These are phyloP conservation scores for Termitomyces titanicus DNA, from an alignment of 768 basidiomycete genomes.

Conservation along the genomic window DNA sequence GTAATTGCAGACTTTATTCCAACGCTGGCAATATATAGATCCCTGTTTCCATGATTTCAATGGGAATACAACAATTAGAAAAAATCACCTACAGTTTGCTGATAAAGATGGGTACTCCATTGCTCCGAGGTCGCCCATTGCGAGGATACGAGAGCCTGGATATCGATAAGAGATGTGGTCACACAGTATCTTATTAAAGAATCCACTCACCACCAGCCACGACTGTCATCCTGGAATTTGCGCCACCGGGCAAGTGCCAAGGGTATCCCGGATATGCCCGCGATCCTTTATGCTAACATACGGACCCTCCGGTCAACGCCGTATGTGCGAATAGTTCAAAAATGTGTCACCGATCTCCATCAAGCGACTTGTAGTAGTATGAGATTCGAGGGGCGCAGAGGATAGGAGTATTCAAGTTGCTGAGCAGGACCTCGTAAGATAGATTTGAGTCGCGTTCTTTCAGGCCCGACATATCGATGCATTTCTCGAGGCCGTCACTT, in stretches of 20 bases:
- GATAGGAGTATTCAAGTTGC: constrained; percentile 64
- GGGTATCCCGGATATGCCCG: constrained; percentile 56
- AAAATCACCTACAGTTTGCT: constrained; percentile 60
- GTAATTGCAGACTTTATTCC: constrained; percentile 57
- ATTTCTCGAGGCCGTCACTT: constrained; percentile 54
- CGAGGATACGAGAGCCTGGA: constrained; percentile 66
- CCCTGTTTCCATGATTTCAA: constrained; percentile 26
- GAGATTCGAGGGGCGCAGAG: constrained; percentile 80
- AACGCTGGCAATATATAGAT: constrained; percentile 68
- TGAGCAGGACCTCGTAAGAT: constrained; percentile 62
- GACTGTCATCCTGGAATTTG: constrained; percentile 59
- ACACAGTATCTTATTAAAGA: constrained; percentile 16
- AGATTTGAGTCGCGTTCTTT: constrained; percentile 58
- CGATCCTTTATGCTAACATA: constrained; percentile 65
- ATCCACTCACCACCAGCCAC: constrained; percentile 65
- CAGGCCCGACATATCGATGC: constrained; percentile 65
- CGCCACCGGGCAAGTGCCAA: constrained; percentile 44
- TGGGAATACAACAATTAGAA: not conserved
- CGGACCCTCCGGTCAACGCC: constrained; percentile 56
- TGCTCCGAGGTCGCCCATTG: constrained; percentile 52
- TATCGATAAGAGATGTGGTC: not conserved
- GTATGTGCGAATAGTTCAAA: constrained; percentile 65
- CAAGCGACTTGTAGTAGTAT: too few species aligned
- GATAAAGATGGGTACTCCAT: constrained; percentile 57
- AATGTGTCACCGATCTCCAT: constrained; percentile 65